A percentile compares a stretch with the other conserved stretches of the same genome.
phyloP scores from a whole-genome alignment of 192 early-diverging fungal genomes.

The Linnemannia exigua region DNA sequence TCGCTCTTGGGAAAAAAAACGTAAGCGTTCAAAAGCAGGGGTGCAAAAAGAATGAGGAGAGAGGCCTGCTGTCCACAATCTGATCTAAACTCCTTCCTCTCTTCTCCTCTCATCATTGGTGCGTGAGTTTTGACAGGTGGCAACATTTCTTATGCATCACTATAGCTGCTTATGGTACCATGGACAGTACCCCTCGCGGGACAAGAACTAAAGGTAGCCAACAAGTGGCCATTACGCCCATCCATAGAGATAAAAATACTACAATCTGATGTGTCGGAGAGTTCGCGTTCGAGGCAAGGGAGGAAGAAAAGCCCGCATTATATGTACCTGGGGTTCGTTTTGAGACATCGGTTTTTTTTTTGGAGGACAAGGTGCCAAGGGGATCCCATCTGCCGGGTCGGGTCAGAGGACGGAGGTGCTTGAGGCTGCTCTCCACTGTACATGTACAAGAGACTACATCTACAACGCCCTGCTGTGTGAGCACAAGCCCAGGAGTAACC shows the following conservation, averaged over 20 bases:
- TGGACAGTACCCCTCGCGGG: too few relatives aligned
- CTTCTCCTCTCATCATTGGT: not conserved
- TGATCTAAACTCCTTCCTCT: not conserved
- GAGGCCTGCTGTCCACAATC: not conserved
- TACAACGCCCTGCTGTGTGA: not conserved
- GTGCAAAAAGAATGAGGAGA: not conserved
- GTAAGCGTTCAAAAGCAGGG: not conserved
- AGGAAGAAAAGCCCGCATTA: constrained; percentile 2
- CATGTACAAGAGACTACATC: not conserved
- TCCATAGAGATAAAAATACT: not conserved
- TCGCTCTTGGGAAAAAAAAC: not conserved
- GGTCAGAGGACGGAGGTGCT: not conserved
- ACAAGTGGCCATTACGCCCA: too few relatives aligned
- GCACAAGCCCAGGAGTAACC: not conserved
- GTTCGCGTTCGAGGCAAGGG: not conserved
- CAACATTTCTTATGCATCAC: too few relatives aligned
- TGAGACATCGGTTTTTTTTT: not conserved
- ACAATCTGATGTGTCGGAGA: not conserved
- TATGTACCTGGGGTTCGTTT: not conserved
- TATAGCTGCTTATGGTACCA: too few relatives aligned
- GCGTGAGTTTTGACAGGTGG: not conserved
- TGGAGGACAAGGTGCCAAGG: not conserved
- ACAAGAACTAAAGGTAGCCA: too few relatives aligned
- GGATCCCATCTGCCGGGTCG: not conserved
- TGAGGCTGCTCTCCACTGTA: not conserved